Percentiles rank a stretch among this genome's conserved stretches.
phyloP scores from a whole-genome alignment of 352 stramenopile species.

The Globisporangium perplexum region DNA sequence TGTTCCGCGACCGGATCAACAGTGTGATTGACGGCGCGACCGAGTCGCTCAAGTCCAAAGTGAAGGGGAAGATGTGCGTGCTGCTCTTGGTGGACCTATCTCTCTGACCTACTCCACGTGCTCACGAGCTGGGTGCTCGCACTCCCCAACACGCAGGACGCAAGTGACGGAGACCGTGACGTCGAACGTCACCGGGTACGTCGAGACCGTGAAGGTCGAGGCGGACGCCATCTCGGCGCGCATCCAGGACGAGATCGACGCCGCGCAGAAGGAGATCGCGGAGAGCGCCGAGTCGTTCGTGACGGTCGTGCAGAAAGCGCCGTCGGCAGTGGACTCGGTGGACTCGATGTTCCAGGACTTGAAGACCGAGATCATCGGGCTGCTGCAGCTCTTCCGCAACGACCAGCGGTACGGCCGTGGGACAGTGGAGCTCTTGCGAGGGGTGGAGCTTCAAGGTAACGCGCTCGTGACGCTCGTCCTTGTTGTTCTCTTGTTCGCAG shows the following conservation, averaged over 20 bases:
- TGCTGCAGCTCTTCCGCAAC: constrained; percentile 7
- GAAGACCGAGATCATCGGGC: constrained; percentile 10
- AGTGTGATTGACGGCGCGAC: constrained; percentile 40
- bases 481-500: background rate
- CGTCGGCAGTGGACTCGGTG: constrained; percentile 5
- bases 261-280: constrained; percentile 25
- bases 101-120: background rate
- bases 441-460: background rate
- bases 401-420: background rate
- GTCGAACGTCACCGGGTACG: constrained; percentile 46
- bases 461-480: background rate
- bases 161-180: constrained; percentile 52
- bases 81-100: background rate
- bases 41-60: constrained; percentile 30
- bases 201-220: constrained; percentile 54
- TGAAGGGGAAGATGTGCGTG: constrained; percentile 57
- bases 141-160: constrained; percentile 27
- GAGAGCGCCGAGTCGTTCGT: constrained; percentile 17
- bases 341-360: constrained; percentile 15
- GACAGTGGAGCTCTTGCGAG: background rate
- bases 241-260: constrained; percentile 42
- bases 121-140: no score
- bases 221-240: constrained; percentile 33
- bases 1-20: constrained; percentile 46
- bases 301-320: background rate